phyloP scores from a whole-genome alignment of 108 stramenopile genomes.

The Conticribra weissflogii region DNA sequence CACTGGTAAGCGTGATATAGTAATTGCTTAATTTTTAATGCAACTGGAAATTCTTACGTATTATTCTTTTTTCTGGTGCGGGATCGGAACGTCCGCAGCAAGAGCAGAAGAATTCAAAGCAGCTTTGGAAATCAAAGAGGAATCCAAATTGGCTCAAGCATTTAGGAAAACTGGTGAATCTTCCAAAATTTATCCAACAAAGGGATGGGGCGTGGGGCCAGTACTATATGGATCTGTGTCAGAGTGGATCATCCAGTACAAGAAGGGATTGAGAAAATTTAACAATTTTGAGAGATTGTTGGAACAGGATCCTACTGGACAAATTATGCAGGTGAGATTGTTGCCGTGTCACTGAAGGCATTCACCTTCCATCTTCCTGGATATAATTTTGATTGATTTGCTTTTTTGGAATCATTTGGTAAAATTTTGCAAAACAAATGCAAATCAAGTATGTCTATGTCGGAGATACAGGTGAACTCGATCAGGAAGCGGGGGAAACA shows the following conservation, averaged over 20 bases:
- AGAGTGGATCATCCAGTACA: constrained; percentile 92
- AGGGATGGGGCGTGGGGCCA: constrained; percentile 91
- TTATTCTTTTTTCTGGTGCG: no score
- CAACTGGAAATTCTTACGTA: no score
- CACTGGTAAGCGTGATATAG: constrained; percentile 59
- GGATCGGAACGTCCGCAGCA: constrained; percentile 53
- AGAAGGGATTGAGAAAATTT: constrained; percentile 90
- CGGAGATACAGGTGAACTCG: constrained; percentile 95
- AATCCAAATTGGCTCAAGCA: constrained; percentile 74
- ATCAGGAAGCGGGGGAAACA: constrained; percentile 90
- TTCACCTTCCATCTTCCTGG: no score
- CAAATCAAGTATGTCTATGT: constrained; percentile 94
- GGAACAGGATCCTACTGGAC: constrained; percentile 83
- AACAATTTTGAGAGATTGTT: constrained; percentile 87
- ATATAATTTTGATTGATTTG: no score
- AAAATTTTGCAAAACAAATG: no score
- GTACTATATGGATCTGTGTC: constrained; percentile 95
- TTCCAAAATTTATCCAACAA: constrained; percentile 54
- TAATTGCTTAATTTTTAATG: no score
- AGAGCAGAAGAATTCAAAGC: constrained; percentile 95
- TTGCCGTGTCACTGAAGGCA: not conserved
- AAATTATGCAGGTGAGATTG: constrained; percentile 60
- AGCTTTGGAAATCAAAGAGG: constrained; percentile 89
- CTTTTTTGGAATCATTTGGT: no score
- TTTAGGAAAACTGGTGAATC: constrained; percentile 78